These are phyloP conservation scores for Aureobasidium namibiae DNA, from an alignment of 2,329 filamentous ascomycete species.

Conservation along the genomic window DNA sequence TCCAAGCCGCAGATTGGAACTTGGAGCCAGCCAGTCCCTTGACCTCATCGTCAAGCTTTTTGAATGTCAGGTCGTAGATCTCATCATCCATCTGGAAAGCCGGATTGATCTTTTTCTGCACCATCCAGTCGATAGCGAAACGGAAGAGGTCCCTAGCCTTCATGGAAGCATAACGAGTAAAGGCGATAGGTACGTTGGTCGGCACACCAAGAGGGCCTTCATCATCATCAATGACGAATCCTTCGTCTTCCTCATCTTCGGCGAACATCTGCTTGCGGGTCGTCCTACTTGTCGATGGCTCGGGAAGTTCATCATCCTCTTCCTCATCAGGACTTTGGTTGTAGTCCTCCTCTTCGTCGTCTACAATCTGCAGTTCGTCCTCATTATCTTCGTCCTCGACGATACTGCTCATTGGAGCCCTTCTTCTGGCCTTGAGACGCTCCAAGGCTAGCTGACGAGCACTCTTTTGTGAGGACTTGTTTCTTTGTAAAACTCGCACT, in stretches of 20 bases:
- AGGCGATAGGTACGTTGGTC: conserved; percentile 54
- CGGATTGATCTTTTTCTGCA: conserved; percentile 69
- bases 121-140: conserved; percentile 70
- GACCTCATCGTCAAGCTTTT: conserved; percentile 64
- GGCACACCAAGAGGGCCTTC: conserved; percentile 36
- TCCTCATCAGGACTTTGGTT: conserved; percentile 23
- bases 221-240: conserved; percentile 57
- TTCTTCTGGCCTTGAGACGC: conserved; percentile 33
- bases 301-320: conserved; percentile 16
- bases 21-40: conserved; percentile 60
- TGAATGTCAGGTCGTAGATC: conserved; percentile 61
- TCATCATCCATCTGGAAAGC: conserved; percentile 55
- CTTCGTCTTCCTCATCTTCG: conserved; percentile 48
- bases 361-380: conserved; percentile 22
- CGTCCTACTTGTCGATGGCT: conserved; percentile 8
- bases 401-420: conserved; percentile 21
- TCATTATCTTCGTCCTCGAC: conserved; percentile 15
- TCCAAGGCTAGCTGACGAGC: conserved; percentile 36
- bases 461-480: conserved; percentile 25
- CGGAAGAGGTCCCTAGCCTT: conserved; percentile 65
- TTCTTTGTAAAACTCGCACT: conserved; percentile 17
- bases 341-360: conserved; percentile 23
- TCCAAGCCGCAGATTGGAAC: conserved; percentile 65
- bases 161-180: conserved; percentile 57
- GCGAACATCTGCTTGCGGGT: conserved; percentile 36